phyloP scores from a whole-genome alignment of 306 rosid species.

The Comarum palustre region DNA sequence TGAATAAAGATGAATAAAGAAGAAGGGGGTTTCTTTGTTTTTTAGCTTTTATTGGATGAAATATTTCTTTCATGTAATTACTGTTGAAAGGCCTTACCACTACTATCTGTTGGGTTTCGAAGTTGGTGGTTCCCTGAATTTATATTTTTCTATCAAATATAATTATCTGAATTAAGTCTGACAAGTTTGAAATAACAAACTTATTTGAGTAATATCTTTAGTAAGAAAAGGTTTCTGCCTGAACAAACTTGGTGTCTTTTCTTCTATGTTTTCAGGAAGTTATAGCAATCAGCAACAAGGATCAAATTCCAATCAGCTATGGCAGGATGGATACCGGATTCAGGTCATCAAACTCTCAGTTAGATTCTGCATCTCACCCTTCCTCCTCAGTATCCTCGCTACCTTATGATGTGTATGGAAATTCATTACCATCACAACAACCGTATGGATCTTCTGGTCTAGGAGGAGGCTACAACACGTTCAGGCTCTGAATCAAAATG shows the following conservation, averaged over 20 bases:
- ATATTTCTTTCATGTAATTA: not conserved
- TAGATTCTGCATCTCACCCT: conserved; percentile 56
- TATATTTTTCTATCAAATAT: not conserved
- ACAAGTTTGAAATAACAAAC: not conserved
- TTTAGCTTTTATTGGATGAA: not conserved
- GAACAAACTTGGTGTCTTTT: not conserved
- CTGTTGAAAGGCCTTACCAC: not conserved
- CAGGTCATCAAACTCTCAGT: conserved; percentile 69
- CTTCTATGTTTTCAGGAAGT: conserved; percentile 63
- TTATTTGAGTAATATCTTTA: not conserved
- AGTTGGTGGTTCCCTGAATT: not conserved
- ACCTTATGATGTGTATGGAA: conserved; percentile 66
- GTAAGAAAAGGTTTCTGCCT: not conserved
- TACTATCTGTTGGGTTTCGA: not conserved
- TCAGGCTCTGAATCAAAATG: conserved; percentile 57
- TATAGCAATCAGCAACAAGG: conserved; percentile 57
- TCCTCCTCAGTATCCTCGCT: conserved; percentile 64
- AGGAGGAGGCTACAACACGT: conserved; percentile 83
- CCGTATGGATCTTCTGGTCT: conserved; percentile 72
- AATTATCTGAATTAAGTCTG: not conserved
- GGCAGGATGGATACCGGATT: conserved; percentile 59
- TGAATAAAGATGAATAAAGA: not conserved
- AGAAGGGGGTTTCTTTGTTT: not conserved
- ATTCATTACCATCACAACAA: conserved; percentile 31
- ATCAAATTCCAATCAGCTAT: conserved; percentile 56